Conservation (phyloP, 2,329 filamentous ascomycete genomes). For the Alternaria sp. region DNA sequence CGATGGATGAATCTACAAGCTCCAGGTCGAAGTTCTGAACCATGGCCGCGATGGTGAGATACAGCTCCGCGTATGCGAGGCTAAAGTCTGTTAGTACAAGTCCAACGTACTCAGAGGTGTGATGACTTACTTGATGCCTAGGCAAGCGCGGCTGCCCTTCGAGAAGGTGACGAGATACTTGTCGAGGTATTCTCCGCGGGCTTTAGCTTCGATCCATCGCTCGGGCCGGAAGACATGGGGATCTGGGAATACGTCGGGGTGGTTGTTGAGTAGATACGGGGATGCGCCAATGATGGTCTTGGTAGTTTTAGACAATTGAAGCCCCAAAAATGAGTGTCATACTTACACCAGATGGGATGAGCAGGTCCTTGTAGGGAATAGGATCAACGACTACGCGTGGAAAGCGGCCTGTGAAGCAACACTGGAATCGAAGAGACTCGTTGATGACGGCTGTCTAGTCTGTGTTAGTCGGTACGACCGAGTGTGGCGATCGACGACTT, state of each 20-base stretch:
- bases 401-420: constrained; percentile 18
- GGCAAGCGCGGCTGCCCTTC: constrained; percentile 48
- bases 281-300: constrained; percentile 33
- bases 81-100: constrained; percentile 18
- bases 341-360: constrained; percentile 25
- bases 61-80: constrained; percentile 31
- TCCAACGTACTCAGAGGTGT: no score
- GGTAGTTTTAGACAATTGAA: background rate
- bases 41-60: constrained; percentile 16
- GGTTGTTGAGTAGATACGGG: constrained; percentile 22
- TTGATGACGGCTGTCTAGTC: constrained; percentile 15
- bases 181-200: constrained; percentile 25
- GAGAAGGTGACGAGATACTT: constrained; percentile 50
- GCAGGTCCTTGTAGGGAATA: constrained; percentile 16
- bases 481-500: background rate
- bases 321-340: background rate
- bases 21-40: constrained; percentile 23
- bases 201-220: constrained; percentile 22
- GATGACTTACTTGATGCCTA: constrained; percentile 38
- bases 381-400: constrained; percentile 26
- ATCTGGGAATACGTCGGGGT: constrained; percentile 30
- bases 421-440: constrained; percentile 15
- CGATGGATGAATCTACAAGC: constrained; percentile 17
- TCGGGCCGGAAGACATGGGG: constrained; percentile 21
- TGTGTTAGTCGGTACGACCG: background rate